Evolutionary conservation across 129 eudicot genomes (phyloP), one percentile per base, ranked within the genome.

Genomic region (Deinandra increscens): DNA sequence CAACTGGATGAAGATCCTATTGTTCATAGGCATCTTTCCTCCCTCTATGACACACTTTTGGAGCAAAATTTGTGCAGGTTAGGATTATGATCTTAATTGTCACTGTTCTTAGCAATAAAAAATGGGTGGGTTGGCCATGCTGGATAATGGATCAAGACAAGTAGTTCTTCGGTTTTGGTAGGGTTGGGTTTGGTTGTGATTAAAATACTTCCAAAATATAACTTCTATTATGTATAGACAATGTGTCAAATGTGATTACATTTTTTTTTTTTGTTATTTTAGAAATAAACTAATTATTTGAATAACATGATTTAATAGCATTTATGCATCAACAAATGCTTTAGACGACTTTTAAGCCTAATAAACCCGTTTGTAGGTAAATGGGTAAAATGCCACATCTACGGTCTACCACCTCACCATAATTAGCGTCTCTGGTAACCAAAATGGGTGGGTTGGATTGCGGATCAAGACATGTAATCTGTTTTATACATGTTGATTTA

Each of bases 1-100:
- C 88, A 87, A 72, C 64, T 87, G 44, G 95, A 87, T 19, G 95
- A 87, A 66, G 95, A 87, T 66, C 95, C 95, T 22, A 87, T 87
- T 60, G 95, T 87, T 4, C 95, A 87, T 38, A 80, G 95, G 77
- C 95, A 87, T 78, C 77, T 87, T 9, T 80, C 88, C 1, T 80
- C 86, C 3, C 77, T 84, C 22, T 84, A 84, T 14, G 89, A 84
- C 44, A 81, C 86, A 0, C 65, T 84, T 29, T 60, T 85, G 90
- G 86, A 85, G 81, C 87, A 82, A 74, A 82, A 82, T 68, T 75
- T 85, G 64, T 88, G 96, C 89, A 85, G 89, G 85, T 79, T 81
- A 56, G 31, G 10, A 56, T 58, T 42, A 31, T 42, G 17, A 56
- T 55, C 56, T 19, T 65, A 20, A n/a, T 31, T 44, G 15, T 56